Conservation (phyloP, 2,329 filamentous ascomycete species). For the Cadophora sp. region DNA sequence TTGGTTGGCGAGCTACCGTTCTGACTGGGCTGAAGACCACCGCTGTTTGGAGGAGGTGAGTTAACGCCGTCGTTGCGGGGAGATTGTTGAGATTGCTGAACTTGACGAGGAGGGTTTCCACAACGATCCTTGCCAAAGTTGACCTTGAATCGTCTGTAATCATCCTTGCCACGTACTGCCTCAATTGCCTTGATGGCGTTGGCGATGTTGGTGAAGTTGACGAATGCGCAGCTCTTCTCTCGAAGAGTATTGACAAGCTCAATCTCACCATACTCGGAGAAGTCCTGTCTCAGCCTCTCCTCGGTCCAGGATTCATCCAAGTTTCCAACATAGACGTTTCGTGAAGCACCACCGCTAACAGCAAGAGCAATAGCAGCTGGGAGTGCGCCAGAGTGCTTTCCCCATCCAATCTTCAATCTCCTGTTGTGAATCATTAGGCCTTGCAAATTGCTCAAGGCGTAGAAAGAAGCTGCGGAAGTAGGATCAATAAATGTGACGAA, state of each 20-base stretch:
- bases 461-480: slow-evolving; percentile 96
- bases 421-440: slow-evolving; percentile 99
- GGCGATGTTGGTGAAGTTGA: slow-evolving; percentile 99
- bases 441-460: slow-evolving; percentile 95
- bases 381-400: slow-evolving; percentile 96
- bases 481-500: slow-evolving; percentile 99
- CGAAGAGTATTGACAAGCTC: slow-evolving; percentile 95
- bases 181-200: slow-evolving; percentile 99
- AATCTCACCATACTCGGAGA: slow-evolving; percentile 96
- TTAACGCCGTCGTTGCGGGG: slow-evolving; percentile 68
- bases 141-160: slow-evolving; percentile 99
- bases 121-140: slow-evolving; percentile 99
- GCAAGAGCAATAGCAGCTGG: slow-evolving; percentile 95
- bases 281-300: slow-evolving; percentile 93
- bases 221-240: slow-evolving; percentile 99
- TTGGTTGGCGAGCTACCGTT: slow-evolving; percentile 45
- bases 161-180: slow-evolving; percentile 90
- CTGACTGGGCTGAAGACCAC: slow-evolving; percentile 44
- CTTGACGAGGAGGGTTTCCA: slow-evolving; percentile 92
- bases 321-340: slow-evolving; percentile 98
- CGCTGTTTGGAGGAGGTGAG: slow-evolving; percentile 57
- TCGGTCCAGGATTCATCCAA: slow-evolving; percentile 97
- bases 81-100: slow-evolving; percentile 68
- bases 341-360: slow-evolving; percentile 95
- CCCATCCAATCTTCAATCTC: slow-evolving; percentile 97